Conservation (phyloP, 2,329 filamentous ascomycete species). For the Cladosporium halotolerans region DNA sequence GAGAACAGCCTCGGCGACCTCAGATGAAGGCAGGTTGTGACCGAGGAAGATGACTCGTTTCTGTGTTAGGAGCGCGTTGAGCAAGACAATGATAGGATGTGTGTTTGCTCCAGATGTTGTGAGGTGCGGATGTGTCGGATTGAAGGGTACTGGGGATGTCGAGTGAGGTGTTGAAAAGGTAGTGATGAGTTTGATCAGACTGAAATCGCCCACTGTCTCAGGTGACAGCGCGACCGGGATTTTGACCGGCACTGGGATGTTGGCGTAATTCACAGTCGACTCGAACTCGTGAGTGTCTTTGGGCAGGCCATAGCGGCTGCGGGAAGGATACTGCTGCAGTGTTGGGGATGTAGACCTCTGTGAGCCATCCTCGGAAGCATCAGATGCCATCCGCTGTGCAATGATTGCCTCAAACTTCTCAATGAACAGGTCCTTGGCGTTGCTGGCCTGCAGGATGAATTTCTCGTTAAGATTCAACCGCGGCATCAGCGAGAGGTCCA, state of each 20-base stretch:
- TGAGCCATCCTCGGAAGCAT: slow-evolving; percentile 22
- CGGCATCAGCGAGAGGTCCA: slow-evolving; percentile 94
- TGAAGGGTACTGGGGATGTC: slow-evolving; percentile 77
- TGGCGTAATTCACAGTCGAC: slow-evolving; percentile 90
- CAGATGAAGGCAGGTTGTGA: slow-evolving; percentile 88
- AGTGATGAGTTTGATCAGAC: slow-evolving; percentile 91
- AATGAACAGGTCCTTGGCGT: slow-evolving; percentile 92
- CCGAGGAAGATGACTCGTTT: slow-evolving; percentile 95
- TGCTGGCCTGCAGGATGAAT: slow-evolving; percentile 78
- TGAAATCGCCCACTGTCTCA: slow-evolving; percentile 96
- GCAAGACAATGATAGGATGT: slow-evolving; percentile 88
- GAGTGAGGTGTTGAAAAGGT: slow-evolving; percentile 80
- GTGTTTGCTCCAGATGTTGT: slow-evolving; percentile 86
- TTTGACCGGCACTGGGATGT: slow-evolving; percentile 93
- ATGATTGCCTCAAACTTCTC: slow-evolving; percentile 98
- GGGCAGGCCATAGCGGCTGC: slow-evolving; percentile 63
- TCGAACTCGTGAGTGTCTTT: slow-evolving; percentile 97
- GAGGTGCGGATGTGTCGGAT: slow-evolving; percentile 73
- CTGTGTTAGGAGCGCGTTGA: slow-evolving; percentile 91
- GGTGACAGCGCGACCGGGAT: slow-evolving; percentile 88
- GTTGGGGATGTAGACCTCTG: slow-evolving; percentile 16
- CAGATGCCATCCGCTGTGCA: slow-evolving; percentile 66
- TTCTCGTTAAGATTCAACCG: slow-evolving; percentile 76
- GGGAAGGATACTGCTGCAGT: slow-evolving; percentile 21
- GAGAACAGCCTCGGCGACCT: slow-evolving; percentile 95